Evolutionary conservation across 2,329 filamentous ascomycete genomes (phyloP).

Genomic region (Cladophialophora chaetospira): DNA sequence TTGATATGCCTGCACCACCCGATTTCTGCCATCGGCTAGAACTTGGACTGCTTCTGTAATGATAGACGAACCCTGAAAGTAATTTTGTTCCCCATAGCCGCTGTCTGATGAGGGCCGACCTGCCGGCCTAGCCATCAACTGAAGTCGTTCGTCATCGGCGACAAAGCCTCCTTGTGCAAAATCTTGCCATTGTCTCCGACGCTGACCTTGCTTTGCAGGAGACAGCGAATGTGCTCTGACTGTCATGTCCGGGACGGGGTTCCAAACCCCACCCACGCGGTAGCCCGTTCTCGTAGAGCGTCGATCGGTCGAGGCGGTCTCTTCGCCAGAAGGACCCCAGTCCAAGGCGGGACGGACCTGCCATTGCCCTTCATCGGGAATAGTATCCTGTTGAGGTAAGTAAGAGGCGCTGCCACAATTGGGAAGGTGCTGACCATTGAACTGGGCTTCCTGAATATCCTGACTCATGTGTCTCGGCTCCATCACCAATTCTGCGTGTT

Average conservation of each 20-base stretch:
- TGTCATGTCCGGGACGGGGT: not conserved
- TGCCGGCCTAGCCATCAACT: not conserved
- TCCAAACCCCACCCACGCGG: not conserved
- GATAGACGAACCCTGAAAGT: not conserved
- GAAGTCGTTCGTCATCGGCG: conserved; percentile 13
- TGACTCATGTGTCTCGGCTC: not conserved
- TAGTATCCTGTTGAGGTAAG: conserved; percentile 21
- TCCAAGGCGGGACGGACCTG: not conserved
- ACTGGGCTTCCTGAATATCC: conserved; percentile 1
- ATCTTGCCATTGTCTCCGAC: conserved; percentile 14
- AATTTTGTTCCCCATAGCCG: not conserved
- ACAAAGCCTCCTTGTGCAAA: conserved; percentile 20
- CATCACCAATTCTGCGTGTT: not conserved
- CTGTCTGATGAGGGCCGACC: not conserved
- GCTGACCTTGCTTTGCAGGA: conserved; percentile 13
- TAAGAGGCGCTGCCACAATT: conserved; percentile 19
- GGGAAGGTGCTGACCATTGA: conserved; percentile 19
- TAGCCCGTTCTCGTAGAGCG: not conserved
- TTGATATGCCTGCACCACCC: conserved; percentile 19
- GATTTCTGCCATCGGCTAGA: conserved; percentile 18
- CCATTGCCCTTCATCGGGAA: not conserved
- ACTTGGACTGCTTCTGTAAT: conserved; percentile 10
- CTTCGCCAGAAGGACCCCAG: not conserved
- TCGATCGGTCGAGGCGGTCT: not conserved
- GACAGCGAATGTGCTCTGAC: not conserved